A percentile compares a stretch with the other conserved stretches of the same genome.
Evolutionary conservation across 1,284 basidiomycete genomes (phyloP).

Genomic region (Puccinia sorghi): DNA sequence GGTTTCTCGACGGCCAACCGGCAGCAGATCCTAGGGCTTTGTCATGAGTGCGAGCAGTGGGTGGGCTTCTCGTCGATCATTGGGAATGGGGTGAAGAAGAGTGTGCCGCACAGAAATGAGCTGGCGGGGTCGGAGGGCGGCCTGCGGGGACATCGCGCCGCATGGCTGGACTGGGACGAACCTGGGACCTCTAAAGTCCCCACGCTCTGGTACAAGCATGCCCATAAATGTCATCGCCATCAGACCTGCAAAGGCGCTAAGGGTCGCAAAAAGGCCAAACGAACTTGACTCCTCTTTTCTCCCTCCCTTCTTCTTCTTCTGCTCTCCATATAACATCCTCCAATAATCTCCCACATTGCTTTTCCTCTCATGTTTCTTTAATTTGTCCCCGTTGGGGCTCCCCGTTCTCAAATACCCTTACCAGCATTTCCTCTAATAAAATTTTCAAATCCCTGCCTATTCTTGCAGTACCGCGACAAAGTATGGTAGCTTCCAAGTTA

Average conservation of each 20-base stretch:
- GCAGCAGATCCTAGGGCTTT: constrained; percentile 39
- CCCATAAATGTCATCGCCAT: constrained; percentile 50
- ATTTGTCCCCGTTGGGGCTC: too few relatives aligned
- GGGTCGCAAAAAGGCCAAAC: constrained; percentile 46
- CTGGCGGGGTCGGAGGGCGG: not conserved
- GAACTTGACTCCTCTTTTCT: not conserved
- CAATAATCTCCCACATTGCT: too few relatives aligned
- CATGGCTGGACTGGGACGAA: not conserved
- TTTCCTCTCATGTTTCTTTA: too few relatives aligned
- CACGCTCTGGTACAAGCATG: constrained; percentile 50
- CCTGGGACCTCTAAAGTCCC: constrained; percentile 21
- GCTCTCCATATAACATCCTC: too few relatives aligned
- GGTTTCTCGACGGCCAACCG: constrained; percentile 44
- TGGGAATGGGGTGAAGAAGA: constrained; percentile 23
- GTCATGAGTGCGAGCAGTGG: constrained; percentile 46
- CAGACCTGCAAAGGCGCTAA: constrained; percentile 51
- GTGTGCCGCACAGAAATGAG: not conserved
- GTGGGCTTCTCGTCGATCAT: constrained; percentile 38
- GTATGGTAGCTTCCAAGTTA: too few relatives aligned
- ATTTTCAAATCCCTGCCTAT: too few relatives aligned
- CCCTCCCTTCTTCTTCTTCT: not conserved
- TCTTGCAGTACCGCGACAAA: too few relatives aligned
- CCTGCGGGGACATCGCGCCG: not conserved
- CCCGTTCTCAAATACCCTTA: too few relatives aligned
- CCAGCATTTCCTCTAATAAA: too few relatives aligned